These are phyloP conservation scores for Puccinia coronata DNA, from an alignment of 1,284 basidiomycete species.

Conservation along the genomic window DNA sequence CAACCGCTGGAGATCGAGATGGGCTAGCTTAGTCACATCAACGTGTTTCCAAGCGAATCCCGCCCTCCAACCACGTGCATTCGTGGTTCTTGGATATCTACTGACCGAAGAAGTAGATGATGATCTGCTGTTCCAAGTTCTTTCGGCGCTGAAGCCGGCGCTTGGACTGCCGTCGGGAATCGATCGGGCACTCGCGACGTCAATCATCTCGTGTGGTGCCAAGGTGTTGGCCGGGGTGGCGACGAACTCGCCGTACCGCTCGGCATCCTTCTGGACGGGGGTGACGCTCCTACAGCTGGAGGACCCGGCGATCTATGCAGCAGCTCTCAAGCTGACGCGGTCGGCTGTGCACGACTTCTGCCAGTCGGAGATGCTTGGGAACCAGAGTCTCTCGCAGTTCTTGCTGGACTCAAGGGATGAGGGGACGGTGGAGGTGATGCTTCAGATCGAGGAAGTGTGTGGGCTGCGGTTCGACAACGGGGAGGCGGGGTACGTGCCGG, in stretches of 20 bases:
- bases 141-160: conserved; percentile 67
- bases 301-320: conserved; percentile 74
- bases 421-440: conserved; percentile 70
- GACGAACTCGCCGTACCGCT: conserved; percentile 80
- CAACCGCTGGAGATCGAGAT: conserved; percentile 88
- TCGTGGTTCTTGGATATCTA: conserved; percentile 78
- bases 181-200: conserved; percentile 62
- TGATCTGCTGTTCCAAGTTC: conserved; percentile 82
- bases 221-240: conserved; percentile 57
- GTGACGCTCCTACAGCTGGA: conserved; percentile 69
- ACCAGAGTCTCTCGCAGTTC: conserved; percentile 67
- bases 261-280: conserved; percentile 75
- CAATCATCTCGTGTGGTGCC: conserved; percentile 50
- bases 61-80: conserved; percentile 82
- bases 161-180: conserved; percentile 64
- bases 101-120: conserved; percentile 75
- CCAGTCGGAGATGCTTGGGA: conserved; percentile 72
- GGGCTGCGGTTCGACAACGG: conserved; percentile 71
- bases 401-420: conserved; percentile 69
- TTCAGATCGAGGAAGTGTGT: conserved; percentile 70
- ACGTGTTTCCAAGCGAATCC: conserved; percentile 91
- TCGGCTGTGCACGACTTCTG: conserved; percentile 67
- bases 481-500: conserved; percentile 25
- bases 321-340: conserved; percentile 79
- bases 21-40: conserved; percentile 88